phyloP scores from a whole-genome alignment of 169 alveolate genomes.

The Plasmodium sp. region DNA sequence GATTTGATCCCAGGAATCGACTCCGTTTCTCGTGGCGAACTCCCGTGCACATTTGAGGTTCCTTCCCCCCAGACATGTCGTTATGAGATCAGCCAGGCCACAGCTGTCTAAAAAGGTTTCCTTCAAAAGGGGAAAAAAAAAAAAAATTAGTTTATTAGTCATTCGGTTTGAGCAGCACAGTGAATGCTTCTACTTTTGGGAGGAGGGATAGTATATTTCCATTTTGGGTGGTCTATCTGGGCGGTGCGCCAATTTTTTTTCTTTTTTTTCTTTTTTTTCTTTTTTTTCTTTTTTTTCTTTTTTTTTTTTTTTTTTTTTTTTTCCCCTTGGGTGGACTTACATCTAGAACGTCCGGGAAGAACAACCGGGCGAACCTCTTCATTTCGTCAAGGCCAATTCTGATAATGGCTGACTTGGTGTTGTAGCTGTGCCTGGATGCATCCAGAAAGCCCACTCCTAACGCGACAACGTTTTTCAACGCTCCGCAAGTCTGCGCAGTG shows the following conservation, averaged over 20 bases:
- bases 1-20: constrained; percentile 89
- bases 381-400: constrained; percentile 93
- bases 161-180: background rate
- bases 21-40: constrained; percentile 88
- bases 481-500: constrained; percentile 88
- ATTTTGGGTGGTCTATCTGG: background rate
- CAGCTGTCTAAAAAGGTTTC: constrained; percentile 92
- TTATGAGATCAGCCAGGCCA: constrained; percentile 94
- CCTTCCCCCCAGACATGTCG: constrained; percentile 94
- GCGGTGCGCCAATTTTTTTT: background rate
- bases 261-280: too few species aligned
- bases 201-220: background rate
- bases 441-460: constrained; percentile 91
- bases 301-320: too few species aligned
- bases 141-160: background rate
- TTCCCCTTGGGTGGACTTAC: constrained; percentile 14
- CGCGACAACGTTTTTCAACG: constrained; percentile 91
- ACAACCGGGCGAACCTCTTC: constrained; percentile 81
- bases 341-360: constrained; percentile 82
- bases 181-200: background rate
- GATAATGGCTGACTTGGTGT: constrained; percentile 95
- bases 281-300: too few species aligned
- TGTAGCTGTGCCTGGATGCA: constrained; percentile 88
- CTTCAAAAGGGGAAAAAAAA: constrained; percentile 76
- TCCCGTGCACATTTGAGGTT: constrained; percentile 93